Evolutionary conservation across 2,329 filamentous ascomycete genomes (phyloP), one percentile per base, ranked within the genome.

Genomic region (Penicillium sclerotiorum): DNA sequence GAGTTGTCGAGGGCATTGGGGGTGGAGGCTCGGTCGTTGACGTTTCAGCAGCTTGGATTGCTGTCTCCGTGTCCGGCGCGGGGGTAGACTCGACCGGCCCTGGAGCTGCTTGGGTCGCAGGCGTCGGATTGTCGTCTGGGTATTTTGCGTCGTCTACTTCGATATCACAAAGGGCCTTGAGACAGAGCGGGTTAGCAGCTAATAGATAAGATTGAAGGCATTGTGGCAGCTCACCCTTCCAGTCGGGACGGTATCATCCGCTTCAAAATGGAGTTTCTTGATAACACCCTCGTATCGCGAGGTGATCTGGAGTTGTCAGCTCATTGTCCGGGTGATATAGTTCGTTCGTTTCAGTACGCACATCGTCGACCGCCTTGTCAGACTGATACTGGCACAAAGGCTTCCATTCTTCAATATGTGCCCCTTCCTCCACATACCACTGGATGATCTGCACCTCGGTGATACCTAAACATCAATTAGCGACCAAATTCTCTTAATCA

Each of bases 381-480:
- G 92, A 96, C 71, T 97, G 94, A 37, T 99, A 95, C 76, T 99
- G 94, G 75, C 94, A 99, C 39, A 99, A 81, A 52, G 93, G 94
- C 62, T 95, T 94, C 81, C 96, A 99, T 77, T 99, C 93, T 76
- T 99, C 92, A 62, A 99, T 92, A 50, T 89, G 86, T 28, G 94
- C 94, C 50, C 92, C 93, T 42, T 95, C 91, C 74, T 96, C 88
- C 59, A 99, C 93, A 70, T 97, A 99, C 94, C 94, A 99, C 77
- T 99, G 94, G 65, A 97, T 97, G 65, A 99, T 90, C 73, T 99
- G 94, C 67, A 94, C 96, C 76, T 99, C 94, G 68, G 94, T 92
- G 65, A 97, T 99, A 47, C 94, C 94, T 94, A 41, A 20, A 8
- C 9, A 36, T 33, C 13, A 33, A 53, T 62, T 36, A 66, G 55